Evolutionary conservation across 345 rosid species (phyloP), one percentile per base, ranked within the genome.

Genomic region (Mercurialis annua): DNA sequence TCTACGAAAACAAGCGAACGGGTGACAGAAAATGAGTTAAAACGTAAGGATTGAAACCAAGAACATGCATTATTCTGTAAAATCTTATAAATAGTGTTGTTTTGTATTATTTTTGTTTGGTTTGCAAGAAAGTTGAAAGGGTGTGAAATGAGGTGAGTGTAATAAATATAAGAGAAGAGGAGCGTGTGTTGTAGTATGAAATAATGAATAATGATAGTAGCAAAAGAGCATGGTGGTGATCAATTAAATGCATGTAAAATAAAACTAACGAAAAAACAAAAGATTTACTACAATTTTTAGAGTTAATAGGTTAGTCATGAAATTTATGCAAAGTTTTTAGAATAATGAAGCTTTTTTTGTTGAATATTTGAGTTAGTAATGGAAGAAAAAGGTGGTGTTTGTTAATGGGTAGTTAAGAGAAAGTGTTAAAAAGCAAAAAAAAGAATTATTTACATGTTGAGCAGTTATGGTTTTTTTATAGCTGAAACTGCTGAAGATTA

Each of bases 111-210:
- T 36, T 4, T 40, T 14, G 11, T 40, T 40, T 40, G 12, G 8
- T 40, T 1, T 40, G 44, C 11, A 40, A 40, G 44, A 9, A 40
- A 40, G 74, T 36, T 67, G 81, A 75, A 78, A 82, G 82, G 71
- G 80, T 75, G 86, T 75, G 87, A 80, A 65, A 30, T 53, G 70
- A 81, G 77, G 79, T 77, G 87, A 74, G 67, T 44, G 72, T 71
- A 80, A 73, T 86, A 83, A 87, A 84, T 83, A 81, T 83, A 81
- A 36, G 53, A 67, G 83, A 82, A 83, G 86, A 87, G 81, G 69
- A 70, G 53, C 60, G 54, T 68, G 66, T 48, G 50, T 55, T 53
- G 59, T 8, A 62, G 53, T 62, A 10, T 44, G 40, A 46, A 62
- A 46, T 62, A 62, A 55, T 46, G 53, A 62, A 46, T 62, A 62